Conservation (phyloP, 2,329 filamentous ascomycete genomes). For the Celoporthe dispersa region DNA sequence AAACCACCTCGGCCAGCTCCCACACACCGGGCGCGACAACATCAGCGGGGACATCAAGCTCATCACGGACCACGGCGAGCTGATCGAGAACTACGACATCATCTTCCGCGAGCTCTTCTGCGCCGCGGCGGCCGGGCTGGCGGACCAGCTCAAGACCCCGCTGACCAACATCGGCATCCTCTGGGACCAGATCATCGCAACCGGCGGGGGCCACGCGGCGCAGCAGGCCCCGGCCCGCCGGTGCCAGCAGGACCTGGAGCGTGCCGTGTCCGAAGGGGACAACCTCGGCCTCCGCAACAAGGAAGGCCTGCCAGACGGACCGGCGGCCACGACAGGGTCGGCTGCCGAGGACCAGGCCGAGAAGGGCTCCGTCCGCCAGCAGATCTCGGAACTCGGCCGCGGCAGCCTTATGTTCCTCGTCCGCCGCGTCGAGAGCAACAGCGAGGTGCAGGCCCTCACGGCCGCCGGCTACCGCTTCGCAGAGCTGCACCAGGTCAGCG, state of each 20-base stretch:
- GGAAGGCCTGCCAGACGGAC: constrained; percentile 28
- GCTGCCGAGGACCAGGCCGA: constrained; percentile 44
- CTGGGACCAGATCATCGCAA: constrained; percentile 77
- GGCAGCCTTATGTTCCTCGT: constrained; percentile 84
- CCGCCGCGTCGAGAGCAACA: constrained; percentile 59
- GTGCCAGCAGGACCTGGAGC: constrained; percentile 20
- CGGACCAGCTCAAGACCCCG: constrained; percentile 65
- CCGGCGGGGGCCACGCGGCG: constrained; percentile 47
- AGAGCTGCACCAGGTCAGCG: constrained; percentile 67
- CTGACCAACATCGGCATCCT: constrained; percentile 69
- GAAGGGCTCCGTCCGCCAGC: constrained; percentile 41
- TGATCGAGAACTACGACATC: constrained; percentile 71
- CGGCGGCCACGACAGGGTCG: background rate
- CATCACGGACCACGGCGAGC: constrained; percentile 57
- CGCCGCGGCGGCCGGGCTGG: constrained; percentile 75
- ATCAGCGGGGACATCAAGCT: constrained; percentile 48
- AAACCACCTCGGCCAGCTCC: constrained; percentile 64
- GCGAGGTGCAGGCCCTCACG: constrained; percentile 67
- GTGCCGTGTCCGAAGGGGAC: constrained; percentile 20
- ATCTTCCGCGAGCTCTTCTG: constrained; percentile 86
- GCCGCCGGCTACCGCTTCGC: constrained; percentile 81
- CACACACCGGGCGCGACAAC: constrained; percentile 43
- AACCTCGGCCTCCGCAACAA: constrained; percentile 23
- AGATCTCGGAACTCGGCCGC: constrained; percentile 55
- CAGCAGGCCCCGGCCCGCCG: constrained; percentile 19